Evolutionary conservation across 108 stramenopile genomes (phyloP).

Genomic region (Nitzschia inconspicua): DNA sequence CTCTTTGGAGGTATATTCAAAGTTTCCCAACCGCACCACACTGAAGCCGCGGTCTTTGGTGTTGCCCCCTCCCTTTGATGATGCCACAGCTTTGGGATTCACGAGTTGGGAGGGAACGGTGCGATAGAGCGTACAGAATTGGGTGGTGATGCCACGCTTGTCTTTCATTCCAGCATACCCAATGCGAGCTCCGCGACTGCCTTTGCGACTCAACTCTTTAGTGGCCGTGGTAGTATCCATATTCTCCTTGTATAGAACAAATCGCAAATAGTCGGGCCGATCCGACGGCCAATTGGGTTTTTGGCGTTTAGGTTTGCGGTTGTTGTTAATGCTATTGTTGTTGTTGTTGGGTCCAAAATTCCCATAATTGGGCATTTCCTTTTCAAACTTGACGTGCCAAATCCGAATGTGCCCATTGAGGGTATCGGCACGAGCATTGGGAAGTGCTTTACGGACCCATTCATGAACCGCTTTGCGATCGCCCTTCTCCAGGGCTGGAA

Average conservation of each 20-base stretch:
- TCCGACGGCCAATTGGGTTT: conserved; percentile 54
- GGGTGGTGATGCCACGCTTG: conserved; percentile 87
- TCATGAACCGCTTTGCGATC: conserved; percentile 61
- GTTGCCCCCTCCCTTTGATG: conserved; percentile 59
- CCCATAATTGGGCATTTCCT: conserved; percentile 70
- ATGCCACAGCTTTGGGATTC: conserved; percentile 46
- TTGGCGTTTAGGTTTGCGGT: conserved; percentile 22
- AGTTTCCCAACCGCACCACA: conserved; percentile 72
- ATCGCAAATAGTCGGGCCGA: conserved; percentile 75
- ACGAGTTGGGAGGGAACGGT: conserved; percentile 61
- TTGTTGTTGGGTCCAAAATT: conserved; percentile 29
- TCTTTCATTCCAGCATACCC: conserved; percentile 92
- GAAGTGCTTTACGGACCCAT: conserved; percentile 42
- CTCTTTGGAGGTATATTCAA: conserved; percentile 63
- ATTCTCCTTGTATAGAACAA: conserved; percentile 90
- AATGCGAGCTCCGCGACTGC: conserved; percentile 42
- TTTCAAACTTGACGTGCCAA: conserved; percentile 67
- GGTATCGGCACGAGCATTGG: conserved; percentile 64
- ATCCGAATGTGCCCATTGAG: conserved; percentile 63
- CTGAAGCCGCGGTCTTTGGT: conserved; percentile 46
- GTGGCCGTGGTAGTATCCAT: conserved; percentile 77
- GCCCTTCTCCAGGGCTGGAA: conserved; percentile 60
- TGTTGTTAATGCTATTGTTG: conserved; percentile 20
- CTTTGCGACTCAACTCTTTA: conserved; percentile 67
- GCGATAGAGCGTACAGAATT: conserved; percentile 80